phyloP scores from a whole-genome alignment of 2,329 filamentous ascomycete genomes.

The Hypoxylon sp. region DNA sequence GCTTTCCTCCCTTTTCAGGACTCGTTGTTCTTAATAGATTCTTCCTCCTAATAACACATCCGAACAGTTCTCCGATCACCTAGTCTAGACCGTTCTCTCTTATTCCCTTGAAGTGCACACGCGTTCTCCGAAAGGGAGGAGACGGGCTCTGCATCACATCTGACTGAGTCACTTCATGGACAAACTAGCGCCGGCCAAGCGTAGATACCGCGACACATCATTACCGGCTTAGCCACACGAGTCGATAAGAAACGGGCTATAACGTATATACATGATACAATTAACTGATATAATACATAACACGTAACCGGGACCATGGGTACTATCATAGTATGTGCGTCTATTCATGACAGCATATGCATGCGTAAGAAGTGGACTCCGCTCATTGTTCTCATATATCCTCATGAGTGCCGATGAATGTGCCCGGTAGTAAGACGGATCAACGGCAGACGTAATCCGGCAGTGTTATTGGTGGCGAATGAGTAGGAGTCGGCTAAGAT shows the following conservation, averaged over 20 bases:
- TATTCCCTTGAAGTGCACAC: background rate
- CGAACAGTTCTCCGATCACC: background rate
- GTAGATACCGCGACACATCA: background rate
- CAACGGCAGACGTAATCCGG: slow-evolving; percentile 3
- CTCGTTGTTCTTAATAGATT: background rate
- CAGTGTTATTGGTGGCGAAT: slow-evolving; percentile 11
- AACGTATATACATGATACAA: slow-evolving; percentile 14
- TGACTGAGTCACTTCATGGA: background rate
- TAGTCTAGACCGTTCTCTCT: background rate
- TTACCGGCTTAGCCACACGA: background rate
- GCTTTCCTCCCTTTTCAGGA: background rate
- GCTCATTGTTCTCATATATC: slow-evolving; percentile 11
- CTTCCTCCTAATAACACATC: background rate
- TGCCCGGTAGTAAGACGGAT: slow-evolving; percentile 4
- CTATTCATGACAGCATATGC: slow-evolving; percentile 13
- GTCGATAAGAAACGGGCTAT: background rate
- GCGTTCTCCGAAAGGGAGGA: background rate
- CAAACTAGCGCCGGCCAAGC: background rate
- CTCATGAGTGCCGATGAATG: slow-evolving; percentile 1
- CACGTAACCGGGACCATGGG: slow-evolving; percentile 6
- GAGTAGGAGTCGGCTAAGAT: background rate
- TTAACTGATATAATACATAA: slow-evolving; percentile 13
- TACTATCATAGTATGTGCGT: slow-evolving; percentile 1
- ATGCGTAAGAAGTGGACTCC: slow-evolving; percentile 4
- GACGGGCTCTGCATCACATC: background rate